These are phyloP conservation scores for Coelastrella sp. DNA, from an alignment of 139 green algal genomes.

Conservation along the genomic window DNA sequence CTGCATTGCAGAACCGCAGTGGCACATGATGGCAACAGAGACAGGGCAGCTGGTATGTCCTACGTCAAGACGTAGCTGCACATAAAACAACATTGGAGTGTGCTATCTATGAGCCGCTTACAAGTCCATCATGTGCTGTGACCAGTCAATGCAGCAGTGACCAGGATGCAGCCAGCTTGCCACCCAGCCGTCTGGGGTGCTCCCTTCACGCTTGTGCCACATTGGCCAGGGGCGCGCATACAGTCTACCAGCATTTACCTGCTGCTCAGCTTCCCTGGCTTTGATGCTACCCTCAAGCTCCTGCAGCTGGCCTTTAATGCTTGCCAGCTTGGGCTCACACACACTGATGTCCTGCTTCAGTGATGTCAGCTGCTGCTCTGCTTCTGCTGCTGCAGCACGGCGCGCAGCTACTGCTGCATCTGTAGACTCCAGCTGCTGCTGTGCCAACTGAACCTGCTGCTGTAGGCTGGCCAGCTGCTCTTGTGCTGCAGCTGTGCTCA, in stretches of 20 bases:
- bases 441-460: constrained; percentile 47
- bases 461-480: constrained; percentile 46
- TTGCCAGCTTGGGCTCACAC: constrained; percentile 1
- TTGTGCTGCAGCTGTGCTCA: not conserved
- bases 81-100: too few relatives aligned
- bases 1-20: not conserved
- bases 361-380: constrained; percentile 32
- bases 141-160: too few relatives aligned
- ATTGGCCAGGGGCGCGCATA: too few relatives aligned
- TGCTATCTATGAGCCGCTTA: too few relatives aligned
- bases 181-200: too few relatives aligned
- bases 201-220: too few relatives aligned
- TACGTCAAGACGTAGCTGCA: too few relatives aligned
- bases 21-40: not conserved
- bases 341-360: constrained; percentile 33
- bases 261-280: constrained; percentile 15
- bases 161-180: too few relatives aligned
- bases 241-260: constrained; percentile 10
- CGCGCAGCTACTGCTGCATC: constrained; percentile 26
- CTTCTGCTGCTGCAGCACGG: constrained; percentile 21
- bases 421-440: constrained; percentile 22
- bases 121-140: not conserved
- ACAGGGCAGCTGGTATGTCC: not conserved
- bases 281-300: constrained; percentile 23
- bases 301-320: constrained; percentile 21